Percentiles rank a stretch among this genome's conserved stretches.
Evolutionary conservation across 2,329 filamentous ascomycete genomes (phyloP).

Genomic region (Xylaria sp.): DNA sequence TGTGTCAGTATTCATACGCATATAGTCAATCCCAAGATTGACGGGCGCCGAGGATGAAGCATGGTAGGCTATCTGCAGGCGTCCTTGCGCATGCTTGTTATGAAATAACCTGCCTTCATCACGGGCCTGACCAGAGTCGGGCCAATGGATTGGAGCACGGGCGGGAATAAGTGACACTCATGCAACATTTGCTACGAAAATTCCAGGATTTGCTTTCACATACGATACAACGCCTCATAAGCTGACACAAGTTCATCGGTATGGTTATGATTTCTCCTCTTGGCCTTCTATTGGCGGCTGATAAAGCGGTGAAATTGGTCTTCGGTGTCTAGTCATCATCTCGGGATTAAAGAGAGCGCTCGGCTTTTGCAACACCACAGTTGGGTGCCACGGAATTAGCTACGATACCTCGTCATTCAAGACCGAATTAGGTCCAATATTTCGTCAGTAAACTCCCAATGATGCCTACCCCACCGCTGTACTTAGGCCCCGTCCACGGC

Average conservation of each 20-base stretch:
- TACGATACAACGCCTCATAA: constrained; percentile 14
- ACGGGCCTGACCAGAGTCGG: not conserved
- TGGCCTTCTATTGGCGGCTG: not conserved
- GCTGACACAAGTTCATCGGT: constrained; percentile 8
- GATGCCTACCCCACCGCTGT: too few relatives aligned
- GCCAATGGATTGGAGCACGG: not conserved
- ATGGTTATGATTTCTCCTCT: not conserved
- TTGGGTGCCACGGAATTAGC: too few relatives aligned
- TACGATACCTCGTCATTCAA: not conserved
- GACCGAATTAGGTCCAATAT: not conserved
- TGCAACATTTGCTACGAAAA: constrained; percentile 3
- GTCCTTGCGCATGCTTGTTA: not conserved
- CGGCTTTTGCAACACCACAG: too few relatives aligned
- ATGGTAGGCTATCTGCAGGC: constrained; percentile 8
- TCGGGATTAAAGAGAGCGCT: too few relatives aligned
- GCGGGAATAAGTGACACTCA: not conserved
- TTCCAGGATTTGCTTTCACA: not conserved
- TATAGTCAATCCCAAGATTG: not conserved
- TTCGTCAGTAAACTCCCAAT: too few relatives aligned
- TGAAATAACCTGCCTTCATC: not conserved
- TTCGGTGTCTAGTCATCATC: too few relatives aligned
- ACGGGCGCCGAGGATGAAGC: not conserved
- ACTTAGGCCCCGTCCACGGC: too few relatives aligned
- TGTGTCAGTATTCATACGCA: too few relatives aligned
- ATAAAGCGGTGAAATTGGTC: constrained; percentile 7